phyloP scores from a whole-genome alignment of 768 basidiomycete genomes.

The Auricularia heimuer region DNA sequence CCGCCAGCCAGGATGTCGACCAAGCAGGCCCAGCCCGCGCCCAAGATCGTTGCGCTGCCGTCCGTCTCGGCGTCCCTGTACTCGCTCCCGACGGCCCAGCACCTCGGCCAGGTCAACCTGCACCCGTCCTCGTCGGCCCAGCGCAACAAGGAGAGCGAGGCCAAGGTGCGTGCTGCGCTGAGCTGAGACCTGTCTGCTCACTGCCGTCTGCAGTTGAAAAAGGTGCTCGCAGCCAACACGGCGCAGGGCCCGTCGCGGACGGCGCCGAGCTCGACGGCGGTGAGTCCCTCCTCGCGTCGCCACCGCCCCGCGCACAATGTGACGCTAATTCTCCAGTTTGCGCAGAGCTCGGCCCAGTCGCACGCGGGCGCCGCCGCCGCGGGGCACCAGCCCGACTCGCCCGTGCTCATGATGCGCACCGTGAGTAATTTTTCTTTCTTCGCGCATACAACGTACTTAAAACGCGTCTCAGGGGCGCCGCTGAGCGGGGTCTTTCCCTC shows the following conservation, averaged over 20 bases:
- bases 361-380: not conserved
- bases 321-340: not conserved
- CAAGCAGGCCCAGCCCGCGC: not conserved
- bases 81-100: conserved; percentile 61
- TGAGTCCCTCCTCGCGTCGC: not conserved
- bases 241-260: not conserved
- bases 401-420: not conserved
- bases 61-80: conserved; percentile 60
- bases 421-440: not conserved
- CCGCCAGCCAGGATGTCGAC: not conserved
- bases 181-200: not conserved
- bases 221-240: not conserved
- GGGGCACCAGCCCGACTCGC: not conserved
- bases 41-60: conserved; percentile 52
- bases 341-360: not conserved
- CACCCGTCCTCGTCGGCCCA: conserved; percentile 60
- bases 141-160: conserved; percentile 61
- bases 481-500: too few relatives aligned
- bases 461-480: not conserved
- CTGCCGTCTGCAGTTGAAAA: not conserved
- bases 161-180: conserved; percentile 41
- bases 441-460: not conserved
- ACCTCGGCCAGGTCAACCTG: conserved; percentile 51
- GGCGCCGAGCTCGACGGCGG: not conserved
- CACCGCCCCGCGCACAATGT: not conserved